Conservation (phyloP, 192 early-diverging fungal genomes). For the Backusella liffmaniae region DNA sequence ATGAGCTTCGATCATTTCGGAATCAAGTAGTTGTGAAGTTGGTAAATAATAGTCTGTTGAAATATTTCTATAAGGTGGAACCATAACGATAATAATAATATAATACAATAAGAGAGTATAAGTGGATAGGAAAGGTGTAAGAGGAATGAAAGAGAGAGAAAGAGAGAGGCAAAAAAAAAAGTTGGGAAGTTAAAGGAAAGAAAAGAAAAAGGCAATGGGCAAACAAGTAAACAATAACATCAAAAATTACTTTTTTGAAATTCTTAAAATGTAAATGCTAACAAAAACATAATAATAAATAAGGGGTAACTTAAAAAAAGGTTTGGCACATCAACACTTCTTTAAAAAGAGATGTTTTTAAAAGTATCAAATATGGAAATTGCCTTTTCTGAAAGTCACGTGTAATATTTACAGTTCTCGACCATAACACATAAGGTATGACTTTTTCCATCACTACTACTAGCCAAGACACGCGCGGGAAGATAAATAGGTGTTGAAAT, state of each 20-base stretch:
- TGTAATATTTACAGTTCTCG: background rate
- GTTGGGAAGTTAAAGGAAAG: background rate
- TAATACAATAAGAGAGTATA: background rate
- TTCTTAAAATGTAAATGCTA: constrained; percentile 5
- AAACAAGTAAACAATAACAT: constrained; percentile 6
- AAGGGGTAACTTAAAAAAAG: constrained; percentile 1
- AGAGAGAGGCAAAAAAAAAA: background rate
- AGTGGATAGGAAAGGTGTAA: background rate
- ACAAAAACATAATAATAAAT: background rate
- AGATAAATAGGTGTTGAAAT: background rate
- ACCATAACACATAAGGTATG: too few species aligned
- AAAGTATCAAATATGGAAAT: background rate
- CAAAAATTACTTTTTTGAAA: background rate
- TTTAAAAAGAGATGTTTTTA: constrained; percentile 4
- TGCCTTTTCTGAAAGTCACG: background rate
- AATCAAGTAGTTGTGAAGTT: constrained; percentile 2
- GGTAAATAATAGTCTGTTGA: background rate
- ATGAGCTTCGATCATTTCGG: background rate
- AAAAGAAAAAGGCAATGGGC: background rate
- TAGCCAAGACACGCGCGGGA: background rate
- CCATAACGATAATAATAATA: background rate
- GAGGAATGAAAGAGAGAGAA: background rate
- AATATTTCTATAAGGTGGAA: background rate
- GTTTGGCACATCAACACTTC: background rate
- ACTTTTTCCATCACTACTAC: background rate